Evolutionary conservation across 2,329 filamentous ascomycete species (phyloP).

Genomic region (Penicillium sp.): DNA sequence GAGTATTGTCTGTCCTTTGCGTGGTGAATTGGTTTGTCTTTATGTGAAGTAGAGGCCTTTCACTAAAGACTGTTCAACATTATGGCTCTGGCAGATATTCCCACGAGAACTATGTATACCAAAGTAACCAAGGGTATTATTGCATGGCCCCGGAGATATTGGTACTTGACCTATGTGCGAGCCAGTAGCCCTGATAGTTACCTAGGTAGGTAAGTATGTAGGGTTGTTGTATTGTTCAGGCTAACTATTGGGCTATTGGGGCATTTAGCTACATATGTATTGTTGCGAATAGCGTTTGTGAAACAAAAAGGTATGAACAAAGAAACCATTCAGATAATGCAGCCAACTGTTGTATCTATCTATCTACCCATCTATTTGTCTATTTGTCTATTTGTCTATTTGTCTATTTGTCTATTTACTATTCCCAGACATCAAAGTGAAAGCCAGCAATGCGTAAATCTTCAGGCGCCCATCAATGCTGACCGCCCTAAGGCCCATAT

Average conservation of each 20-base stretch:
- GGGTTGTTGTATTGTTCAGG: not conserved
- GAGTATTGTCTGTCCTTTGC: not conserved
- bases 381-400: no score
- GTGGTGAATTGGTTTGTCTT: not conserved
- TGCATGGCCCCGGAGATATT: not conserved
- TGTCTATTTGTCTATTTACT: no score
- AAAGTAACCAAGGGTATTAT: not conserved
- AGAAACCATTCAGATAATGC: not conserved
- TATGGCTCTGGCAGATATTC: not conserved
- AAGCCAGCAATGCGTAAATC: not conserved
- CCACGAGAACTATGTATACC: not conserved
- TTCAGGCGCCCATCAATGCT: not conserved
- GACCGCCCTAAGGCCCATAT: constrained; percentile 6
- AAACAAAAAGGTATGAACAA: not conserved
- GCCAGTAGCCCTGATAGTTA: not conserved
- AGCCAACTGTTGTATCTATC: not conserved
- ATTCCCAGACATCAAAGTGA: not conserved
- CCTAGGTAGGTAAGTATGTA: no score
- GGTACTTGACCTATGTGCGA: not conserved
- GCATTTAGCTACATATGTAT: not conserved
- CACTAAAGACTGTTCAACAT: not conserved
- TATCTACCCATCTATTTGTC: not conserved
- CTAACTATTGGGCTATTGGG: not conserved
- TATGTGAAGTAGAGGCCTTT: not conserved
- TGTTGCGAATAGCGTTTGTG: not conserved